Evolutionary conservation across 768 basidiomycete species (phyloP).

Genomic region (Lentinula boryana): DNA sequence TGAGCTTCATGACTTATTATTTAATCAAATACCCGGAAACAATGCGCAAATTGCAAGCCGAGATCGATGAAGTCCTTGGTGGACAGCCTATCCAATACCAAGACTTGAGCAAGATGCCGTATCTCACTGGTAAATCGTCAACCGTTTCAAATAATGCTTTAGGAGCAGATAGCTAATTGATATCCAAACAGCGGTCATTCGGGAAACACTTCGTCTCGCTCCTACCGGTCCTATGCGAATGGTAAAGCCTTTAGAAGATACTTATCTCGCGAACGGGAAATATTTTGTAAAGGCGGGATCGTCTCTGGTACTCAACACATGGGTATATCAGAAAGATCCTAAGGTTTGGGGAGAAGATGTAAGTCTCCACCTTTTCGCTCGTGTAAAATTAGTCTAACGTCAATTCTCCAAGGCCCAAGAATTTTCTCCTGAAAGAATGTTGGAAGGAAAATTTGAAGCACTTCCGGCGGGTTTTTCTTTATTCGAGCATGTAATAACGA

Average conservation of each 20-base stretch:
- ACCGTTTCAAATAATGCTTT: too few relatives aligned
- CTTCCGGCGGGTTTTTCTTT: conserved; percentile 26
- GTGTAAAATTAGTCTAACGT: background rate
- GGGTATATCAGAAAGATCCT: conserved; percentile 31
- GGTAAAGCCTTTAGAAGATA: conserved; percentile 29
- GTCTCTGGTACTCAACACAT: conserved; percentile 21
- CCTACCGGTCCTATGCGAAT: conserved; percentile 31
- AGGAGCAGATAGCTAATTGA: background rate
- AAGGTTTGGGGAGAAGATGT: conserved; percentile 47
- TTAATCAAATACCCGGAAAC: conserved; percentile 38
- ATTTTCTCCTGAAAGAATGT: conserved; percentile 43
- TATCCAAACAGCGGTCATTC: conserved; percentile 25
- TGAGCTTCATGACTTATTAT: conserved; percentile 37
- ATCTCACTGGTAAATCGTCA: conserved; percentile 26
- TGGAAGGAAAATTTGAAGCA: conserved; percentile 42
- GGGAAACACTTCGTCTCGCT: conserved; percentile 31
- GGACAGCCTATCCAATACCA: conserved; percentile 29
- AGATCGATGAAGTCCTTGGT: conserved; percentile 41
- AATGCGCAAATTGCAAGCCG: conserved; percentile 37
- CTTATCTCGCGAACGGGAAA: conserved; percentile 30
- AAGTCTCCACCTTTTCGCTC: conserved; percentile 10
- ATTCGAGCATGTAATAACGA: conserved; percentile 2
- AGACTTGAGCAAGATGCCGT: conserved; percentile 37
- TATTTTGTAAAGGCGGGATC: conserved; percentile 30
- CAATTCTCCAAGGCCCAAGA: conserved; percentile 27